Conservation (phyloP, 768 basidiomycete genomes). For the Strobilomyces confusus region DNA sequence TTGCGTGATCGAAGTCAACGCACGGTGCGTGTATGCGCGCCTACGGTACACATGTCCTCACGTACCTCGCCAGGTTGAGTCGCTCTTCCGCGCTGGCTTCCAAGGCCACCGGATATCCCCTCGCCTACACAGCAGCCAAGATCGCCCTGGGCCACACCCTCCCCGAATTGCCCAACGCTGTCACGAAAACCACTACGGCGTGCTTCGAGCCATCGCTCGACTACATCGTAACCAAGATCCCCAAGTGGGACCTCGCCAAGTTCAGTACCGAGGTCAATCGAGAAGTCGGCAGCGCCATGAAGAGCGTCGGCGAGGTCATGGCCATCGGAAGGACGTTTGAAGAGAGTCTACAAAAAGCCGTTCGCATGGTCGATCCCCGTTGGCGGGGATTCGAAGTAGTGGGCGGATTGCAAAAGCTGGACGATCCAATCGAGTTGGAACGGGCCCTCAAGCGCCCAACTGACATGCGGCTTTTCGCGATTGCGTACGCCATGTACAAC, state of each 20-base stretch:
- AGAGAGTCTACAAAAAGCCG: conserved; percentile 96
- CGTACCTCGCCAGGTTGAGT: conserved; percentile 46
- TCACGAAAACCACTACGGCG: conserved; percentile 98
- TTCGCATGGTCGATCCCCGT: conserved; percentile 94
- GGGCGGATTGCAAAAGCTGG: conserved; percentile 80
- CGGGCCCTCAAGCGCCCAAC: conserved; percentile 77
- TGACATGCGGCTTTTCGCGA: conserved; percentile 93
- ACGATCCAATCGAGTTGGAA: conserved; percentile 62
- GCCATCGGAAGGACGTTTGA: conserved; percentile 99
- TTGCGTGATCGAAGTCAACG: conserved; percentile 97
- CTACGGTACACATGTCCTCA: not conserved
- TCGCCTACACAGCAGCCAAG: conserved; percentile 98
- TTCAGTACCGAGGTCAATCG: conserved; percentile 93
- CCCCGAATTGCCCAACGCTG: conserved; percentile 96
- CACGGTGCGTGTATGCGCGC: conserved; percentile 47
- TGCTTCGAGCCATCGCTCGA: conserved; percentile 99
- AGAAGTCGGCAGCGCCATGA: conserved; percentile 96
- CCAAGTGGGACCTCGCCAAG: conserved; percentile 99
- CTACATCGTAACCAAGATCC: conserved; percentile 99
- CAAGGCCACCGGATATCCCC: conserved; percentile 97
- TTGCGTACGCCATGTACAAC: conserved; percentile 97
- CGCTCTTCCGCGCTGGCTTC: conserved; percentile 95
- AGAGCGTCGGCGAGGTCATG: conserved; percentile 99
- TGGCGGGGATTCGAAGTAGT: conserved; percentile 98
- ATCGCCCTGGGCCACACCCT: conserved; percentile 97